These are phyloP conservation scores for Colletotrichum salicis DNA, from an alignment of 2,329 filamentous ascomycete species.

Conservation along the genomic window DNA sequence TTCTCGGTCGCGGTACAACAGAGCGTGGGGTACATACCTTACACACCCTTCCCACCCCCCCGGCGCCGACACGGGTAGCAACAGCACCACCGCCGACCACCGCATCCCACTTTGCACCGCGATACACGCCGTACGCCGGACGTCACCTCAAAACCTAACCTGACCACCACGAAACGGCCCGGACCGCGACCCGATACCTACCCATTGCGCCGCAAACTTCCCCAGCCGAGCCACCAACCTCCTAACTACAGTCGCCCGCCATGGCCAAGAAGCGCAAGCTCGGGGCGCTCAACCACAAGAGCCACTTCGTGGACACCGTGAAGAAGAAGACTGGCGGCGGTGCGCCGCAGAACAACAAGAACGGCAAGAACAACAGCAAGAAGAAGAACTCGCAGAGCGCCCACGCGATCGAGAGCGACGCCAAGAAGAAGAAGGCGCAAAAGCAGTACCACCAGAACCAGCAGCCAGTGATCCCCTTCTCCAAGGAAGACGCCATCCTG, in stretches of 20 bases:
- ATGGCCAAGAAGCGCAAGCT: slow-evolving; percentile 59
- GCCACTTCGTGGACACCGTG: slow-evolving; percentile 30
- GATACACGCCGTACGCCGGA: slow-evolving; percentile 1
- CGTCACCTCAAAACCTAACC: not conserved
- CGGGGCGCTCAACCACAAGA: slow-evolving; percentile 38
- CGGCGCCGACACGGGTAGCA: slow-evolving; percentile 27
- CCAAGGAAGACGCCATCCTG: slow-evolving; percentile 73
- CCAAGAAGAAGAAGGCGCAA: slow-evolving; percentile 36
- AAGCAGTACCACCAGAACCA: slow-evolving; percentile 43
- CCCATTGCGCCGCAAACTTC: not conserved
- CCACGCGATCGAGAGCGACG: slow-evolving; percentile 19
- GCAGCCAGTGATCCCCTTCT: slow-evolving; percentile 74
- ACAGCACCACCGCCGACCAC: slow-evolving; percentile 19
- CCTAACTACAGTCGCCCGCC: not conserved
- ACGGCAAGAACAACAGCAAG: slow-evolving; percentile 36
- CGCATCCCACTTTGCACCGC: slow-evolving; percentile 20
- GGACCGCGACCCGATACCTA: not conserved
- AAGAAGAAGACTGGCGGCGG: slow-evolving; percentile 31
- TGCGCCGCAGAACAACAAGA: slow-evolving; percentile 18
- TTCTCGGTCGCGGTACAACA: slow-evolving; percentile 12
- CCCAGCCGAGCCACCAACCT: not conserved
- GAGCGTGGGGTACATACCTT: slow-evolving; percentile 17
- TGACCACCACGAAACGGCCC: not conserved
- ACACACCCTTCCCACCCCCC: not conserved
- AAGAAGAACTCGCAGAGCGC: slow-evolving; percentile 30